Evolutionary conservation across 495 filamentous ascomycete species (phyloP), one percentile per base, ranked within the genome.

Genomic region (Halenospora varia): DNA sequence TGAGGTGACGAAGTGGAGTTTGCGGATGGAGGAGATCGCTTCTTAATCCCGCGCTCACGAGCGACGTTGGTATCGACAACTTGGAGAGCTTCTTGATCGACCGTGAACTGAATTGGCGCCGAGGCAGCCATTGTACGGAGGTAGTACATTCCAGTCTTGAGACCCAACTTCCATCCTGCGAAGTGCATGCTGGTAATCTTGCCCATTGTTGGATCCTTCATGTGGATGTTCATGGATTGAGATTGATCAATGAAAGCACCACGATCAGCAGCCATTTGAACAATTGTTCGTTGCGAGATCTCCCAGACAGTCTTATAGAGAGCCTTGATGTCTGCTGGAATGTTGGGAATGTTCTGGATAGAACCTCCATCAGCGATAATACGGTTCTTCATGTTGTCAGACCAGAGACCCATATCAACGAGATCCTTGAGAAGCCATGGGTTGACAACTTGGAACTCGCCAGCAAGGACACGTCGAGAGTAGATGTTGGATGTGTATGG

Each of bases 81-180:
- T 75, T 89, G 88, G 60, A 98, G 88, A 47, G 89, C 85, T 73
- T 96, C 91, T 77, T 98, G 94, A 75, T 98, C 94, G 65, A 98
- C 94, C 4, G 94, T 98, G 77, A 98, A 98, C 75, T 98, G 94
- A 65, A 98, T 98, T 53, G 94, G 94, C 41, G 92, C 90, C 3
- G 90, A 90, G 18, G 94, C 94, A 54, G 94, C 94, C 85, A 95
- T 95, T 41, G 94, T 98, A 65, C 94, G 92, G 62, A 98, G 87
- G 73, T 98, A 98, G 84, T 98, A 98, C 95, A 98, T 97, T 75
- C 94, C 94, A 10, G 94, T 98, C 85, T 98, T 98, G 57, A 98
- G 82, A 66, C 94, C 94, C 66, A 96, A 84, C 79, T 97, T 98
- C 94, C 94, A 98, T 62, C 94, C 94, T 39, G 95, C 86, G 70